Percentiles rank a stretch among this genome's conserved stretches.
Conservation (phyloP, 1,284 basidiomycete species). For the Entoloma clypeatum region DNA sequence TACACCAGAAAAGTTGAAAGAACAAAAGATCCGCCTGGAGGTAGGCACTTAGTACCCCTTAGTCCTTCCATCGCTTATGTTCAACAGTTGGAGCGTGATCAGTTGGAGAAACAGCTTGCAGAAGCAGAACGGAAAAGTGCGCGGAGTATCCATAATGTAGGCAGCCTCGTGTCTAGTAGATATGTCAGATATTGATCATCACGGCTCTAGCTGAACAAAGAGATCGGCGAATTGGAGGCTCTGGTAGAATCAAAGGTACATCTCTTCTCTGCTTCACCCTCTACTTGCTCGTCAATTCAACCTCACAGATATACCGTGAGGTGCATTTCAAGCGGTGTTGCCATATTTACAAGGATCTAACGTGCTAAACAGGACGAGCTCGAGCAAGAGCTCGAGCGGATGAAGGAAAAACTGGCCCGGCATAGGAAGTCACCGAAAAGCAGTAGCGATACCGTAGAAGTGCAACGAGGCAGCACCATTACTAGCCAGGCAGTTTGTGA, state of each 20-base stretch:
- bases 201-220: slow-evolving; percentile 71
- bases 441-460: slow-evolving; percentile 36
- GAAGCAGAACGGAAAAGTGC: slow-evolving; percentile 74
- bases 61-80: slow-evolving; percentile 9
- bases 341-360: slow-evolving; percentile 8
- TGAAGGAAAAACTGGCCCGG: slow-evolving; percentile 65
- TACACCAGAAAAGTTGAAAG: slow-evolving; percentile 41
- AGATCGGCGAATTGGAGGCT: slow-evolving; percentile 85
- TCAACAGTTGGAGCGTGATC: slow-evolving; percentile 59
- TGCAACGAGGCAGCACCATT: slow-evolving; percentile 23
- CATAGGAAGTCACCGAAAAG: slow-evolving; percentile 59
- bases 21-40: slow-evolving; percentile 53
- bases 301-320: slow-evolving; percentile 78
- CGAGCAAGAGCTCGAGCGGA: slow-evolving; percentile 76
- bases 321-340: slow-evolving; percentile 31
- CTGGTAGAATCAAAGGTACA: slow-evolving; percentile 84
- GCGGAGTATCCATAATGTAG: slow-evolving; percentile 66
- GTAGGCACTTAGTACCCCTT: slow-evolving; percentile 28
- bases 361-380: slow-evolving; percentile 66
- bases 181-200: slow-evolving; percentile 4
- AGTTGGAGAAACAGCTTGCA: slow-evolving; percentile 60
- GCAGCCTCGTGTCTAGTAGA: slow-evolving; percentile 24
- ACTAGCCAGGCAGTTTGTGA: slow-evolving; percentile 56
- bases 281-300: slow-evolving; percentile 6
- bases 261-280: not conserved